These are phyloP conservation scores for Gloeophyllum trabeum DNA, from an alignment of 768 basidiomycete genomes.

Conservation along the genomic window DNA sequence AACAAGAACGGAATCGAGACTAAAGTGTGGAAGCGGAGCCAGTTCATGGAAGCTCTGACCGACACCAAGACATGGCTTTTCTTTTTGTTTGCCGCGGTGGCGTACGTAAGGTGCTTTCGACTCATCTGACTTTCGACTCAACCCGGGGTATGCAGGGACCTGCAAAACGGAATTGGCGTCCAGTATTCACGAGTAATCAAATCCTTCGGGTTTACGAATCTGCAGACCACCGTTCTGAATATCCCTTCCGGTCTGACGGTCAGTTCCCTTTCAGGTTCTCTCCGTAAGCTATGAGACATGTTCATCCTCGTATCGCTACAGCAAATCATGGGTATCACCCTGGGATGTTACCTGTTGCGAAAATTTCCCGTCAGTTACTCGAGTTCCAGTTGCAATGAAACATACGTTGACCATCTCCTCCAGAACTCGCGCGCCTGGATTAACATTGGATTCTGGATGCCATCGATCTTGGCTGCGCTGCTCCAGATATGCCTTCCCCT, in stretches of 20 bases:
- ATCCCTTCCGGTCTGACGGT: conserved; percentile 8
- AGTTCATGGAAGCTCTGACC: conserved; percentile 11
- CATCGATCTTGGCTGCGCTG: conserved; percentile 15
- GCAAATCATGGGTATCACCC: conserved; percentile 7
- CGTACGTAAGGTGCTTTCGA: conserved; percentile 3
- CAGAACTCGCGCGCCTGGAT: conserved; percentile 14
- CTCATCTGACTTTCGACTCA: neutral
- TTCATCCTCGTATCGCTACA: neutral
- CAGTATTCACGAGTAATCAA: conserved; percentile 11
- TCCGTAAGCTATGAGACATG: neutral
- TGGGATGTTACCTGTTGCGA: conserved; percentile 5
- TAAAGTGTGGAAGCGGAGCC: conserved; percentile 14
- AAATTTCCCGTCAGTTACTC: conserved; percentile 9
- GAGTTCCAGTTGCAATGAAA: conserved; percentile 4
- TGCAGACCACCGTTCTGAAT: conserved; percentile 11
- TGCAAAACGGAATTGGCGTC: conserved; percentile 12
- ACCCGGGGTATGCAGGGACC: conserved; percentile 3
- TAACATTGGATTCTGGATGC: conserved; percentile 14
- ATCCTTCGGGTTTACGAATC: conserved; percentile 8
- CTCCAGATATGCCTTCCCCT: conserved; percentile 9
- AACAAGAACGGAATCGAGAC: conserved; percentile 18
- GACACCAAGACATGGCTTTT: conserved; percentile 12
- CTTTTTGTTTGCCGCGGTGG: conserved; percentile 8
- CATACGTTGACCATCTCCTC: conserved; percentile 6
- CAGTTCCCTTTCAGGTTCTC: neutral